phyloP scores from a whole-genome alignment of 169 alveolate genomes.

The Cryptosporidium ryanae region DNA sequence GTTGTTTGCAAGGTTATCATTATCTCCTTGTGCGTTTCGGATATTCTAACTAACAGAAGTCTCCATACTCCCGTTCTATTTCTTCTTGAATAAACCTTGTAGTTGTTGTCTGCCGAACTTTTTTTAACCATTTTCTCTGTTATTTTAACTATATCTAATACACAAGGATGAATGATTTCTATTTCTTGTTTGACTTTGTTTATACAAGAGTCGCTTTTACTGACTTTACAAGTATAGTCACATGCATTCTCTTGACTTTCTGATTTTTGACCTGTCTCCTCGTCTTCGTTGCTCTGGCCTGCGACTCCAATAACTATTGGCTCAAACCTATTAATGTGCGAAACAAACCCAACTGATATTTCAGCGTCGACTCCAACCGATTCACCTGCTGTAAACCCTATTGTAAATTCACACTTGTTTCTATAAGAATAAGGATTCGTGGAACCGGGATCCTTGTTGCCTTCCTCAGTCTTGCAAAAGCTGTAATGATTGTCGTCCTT shows the following conservation, averaged over 20 bases:
- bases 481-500: background rate
- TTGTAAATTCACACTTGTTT: slow-evolving; percentile 78
- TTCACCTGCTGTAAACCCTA: slow-evolving; percentile 69
- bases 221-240: too few species aligned
- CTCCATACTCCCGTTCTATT: slow-evolving; percentile 75
- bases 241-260: background rate
- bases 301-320: slow-evolving; percentile 38
- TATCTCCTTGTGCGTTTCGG: slow-evolving; percentile 60
- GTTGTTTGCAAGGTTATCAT: slow-evolving; percentile 70
- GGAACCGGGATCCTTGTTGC: too few species aligned
- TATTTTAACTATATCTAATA: slow-evolving; percentile 11
- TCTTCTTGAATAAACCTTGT: slow-evolving; percentile 51
- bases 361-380: slow-evolving; percentile 44
- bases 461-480: too few species aligned
- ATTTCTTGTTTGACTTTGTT: background rate
- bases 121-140: slow-evolving; percentile 16
- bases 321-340: slow-evolving; percentile 65
- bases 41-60: slow-evolving; percentile 52
- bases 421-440: slow-evolving; percentile 67
- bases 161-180: slow-evolving; percentile 41
- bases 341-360: slow-evolving; percentile 57
- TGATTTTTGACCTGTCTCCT: slow-evolving; percentile 3
- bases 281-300: slow-evolving; percentile 21
- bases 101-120: slow-evolving; percentile 19
- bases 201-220: background rate